A percentile compares a stretch with the other conserved stretches of the same genome.
Evolutionary conservation across 345 rosid species (phyloP).

Genomic region (Citrus trifoliata): DNA sequence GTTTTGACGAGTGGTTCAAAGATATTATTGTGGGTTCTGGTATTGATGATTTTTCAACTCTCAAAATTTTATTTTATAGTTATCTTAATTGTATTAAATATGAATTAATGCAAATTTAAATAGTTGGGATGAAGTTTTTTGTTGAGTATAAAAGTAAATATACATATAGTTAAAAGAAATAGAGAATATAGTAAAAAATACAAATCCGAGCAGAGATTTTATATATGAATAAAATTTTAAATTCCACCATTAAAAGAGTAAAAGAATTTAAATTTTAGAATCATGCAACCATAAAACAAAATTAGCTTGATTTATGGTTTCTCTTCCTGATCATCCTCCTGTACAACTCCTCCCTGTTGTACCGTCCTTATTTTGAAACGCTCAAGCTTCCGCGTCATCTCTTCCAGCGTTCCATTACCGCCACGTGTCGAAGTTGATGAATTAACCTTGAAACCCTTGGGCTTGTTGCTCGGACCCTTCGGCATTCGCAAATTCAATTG

Average conservation of each 20-base stretch:
- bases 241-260: not conserved
- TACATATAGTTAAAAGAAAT: too few species aligned
- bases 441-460: constrained; percentile 6
- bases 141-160: too few species aligned
- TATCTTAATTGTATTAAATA: too few species aligned
- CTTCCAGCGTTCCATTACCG: not conserved
- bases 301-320: not conserved
- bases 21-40: too few species aligned
- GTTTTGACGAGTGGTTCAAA: too few species aligned
- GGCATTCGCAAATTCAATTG: constrained; percentile 18
- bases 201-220: too few species aligned
- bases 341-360: constrained; percentile 11
- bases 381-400: constrained; percentile 24
- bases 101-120: too few species aligned
- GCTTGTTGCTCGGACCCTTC: not conserved
- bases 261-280: not conserved
- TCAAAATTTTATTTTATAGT: too few species aligned
- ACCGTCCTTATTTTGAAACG: constrained; percentile 28
- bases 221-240: too few species aligned
- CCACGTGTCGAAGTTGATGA: constrained; percentile 1
- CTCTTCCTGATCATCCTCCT: constrained; percentile 9
- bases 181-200: too few species aligned
- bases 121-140: too few species aligned
- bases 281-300: not conserved
- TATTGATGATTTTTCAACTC: too few species aligned